Conservation (phyloP, 2,329 filamentous ascomycete species). For the Salinomyces thailandicus region DNA sequence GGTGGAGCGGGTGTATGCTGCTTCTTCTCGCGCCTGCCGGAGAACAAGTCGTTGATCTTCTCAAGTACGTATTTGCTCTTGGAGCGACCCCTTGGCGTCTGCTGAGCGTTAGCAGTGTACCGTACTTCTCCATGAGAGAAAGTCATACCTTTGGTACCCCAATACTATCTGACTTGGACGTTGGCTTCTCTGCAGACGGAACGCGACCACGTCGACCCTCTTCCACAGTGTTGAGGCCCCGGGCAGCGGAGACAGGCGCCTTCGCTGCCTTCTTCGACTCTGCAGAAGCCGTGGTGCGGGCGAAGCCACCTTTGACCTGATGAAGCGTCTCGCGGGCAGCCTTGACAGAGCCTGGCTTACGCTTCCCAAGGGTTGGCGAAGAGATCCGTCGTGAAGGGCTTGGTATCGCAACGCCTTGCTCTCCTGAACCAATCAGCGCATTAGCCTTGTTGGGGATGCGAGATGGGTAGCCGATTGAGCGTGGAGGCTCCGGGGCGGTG, state of each 20-base stretch:
- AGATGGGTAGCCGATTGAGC: conserved; percentile 19
- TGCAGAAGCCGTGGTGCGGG: conserved; percentile 13
- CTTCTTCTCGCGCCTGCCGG: conserved; percentile 18
- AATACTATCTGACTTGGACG: not conserved
- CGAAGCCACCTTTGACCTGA: conserved; percentile 7
- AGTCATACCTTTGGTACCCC: conserved; percentile 2
- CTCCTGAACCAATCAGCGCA: conserved; percentile 4
- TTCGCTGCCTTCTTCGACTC: conserved; percentile 12
- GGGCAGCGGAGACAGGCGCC: conserved; percentile 6
- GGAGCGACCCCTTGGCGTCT: conserved; percentile 15
- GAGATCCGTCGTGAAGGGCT: conserved; percentile 10
- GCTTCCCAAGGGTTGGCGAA: conserved; percentile 15
- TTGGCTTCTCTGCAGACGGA: conserved; percentile 2
- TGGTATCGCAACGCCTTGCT: conserved; percentile 1
- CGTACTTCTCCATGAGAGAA: not conserved
- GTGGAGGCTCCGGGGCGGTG: conserved; percentile 3
- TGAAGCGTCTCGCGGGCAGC: conserved; percentile 8
- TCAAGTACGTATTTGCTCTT: conserved; percentile 20
- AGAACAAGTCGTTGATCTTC: conserved; percentile 23
- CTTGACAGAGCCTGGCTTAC: conserved; percentile 10
- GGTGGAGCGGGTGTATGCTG: not conserved
- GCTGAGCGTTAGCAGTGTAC: not conserved
- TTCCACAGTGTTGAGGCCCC: conserved; percentile 2
- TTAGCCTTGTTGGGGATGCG: conserved; percentile 7
- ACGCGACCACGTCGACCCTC: conserved; percentile 6